Base-by-base conservation (phyloP, 352 stramenopile species). In the Phytophthora gonapodyides region DNA sequence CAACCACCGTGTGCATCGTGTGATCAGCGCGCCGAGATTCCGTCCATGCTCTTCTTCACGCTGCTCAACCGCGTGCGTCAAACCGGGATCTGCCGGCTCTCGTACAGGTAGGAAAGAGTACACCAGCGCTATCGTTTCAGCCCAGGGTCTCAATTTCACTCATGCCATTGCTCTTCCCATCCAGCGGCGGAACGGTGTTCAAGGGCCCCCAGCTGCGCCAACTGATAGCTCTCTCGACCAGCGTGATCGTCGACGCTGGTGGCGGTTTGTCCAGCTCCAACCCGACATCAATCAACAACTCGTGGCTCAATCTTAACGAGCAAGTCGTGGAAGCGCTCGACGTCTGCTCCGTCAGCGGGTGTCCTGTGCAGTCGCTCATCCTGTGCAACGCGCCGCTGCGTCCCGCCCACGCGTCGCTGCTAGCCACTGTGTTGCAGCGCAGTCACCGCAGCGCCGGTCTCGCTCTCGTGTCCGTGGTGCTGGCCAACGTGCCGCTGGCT, bases 21-120 rank as follows among this genome's bases (percentile, higher is more conserved):
- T 52, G 34, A 21, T 7, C 36, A 90, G 83, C 55, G 78, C 34
- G 69, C 79, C 0, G 65, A 87, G 48, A 73, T 93, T 15, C 78
- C 84, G 2, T 86, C 76, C 7, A 70, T 91, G 24, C 58, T 89
- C 10, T 93, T 90, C 55, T 93, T 84, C 54, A 87, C 81, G 17
- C 10, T 93, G 30, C 76, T 93, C 13, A 89, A 87, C 35, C 77
- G 80, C 13, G 80, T 88, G 21, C 84, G 84, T 5, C 71, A 82
- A 56, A 80, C 61, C 9, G 84, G 83, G 5, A 73, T 91, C 21
- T 83, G 84, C 19, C 84, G 91, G 42, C 71, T 91, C 36, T 82
- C 81, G 0, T 72, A 73, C 44, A 82, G 72, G 82, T 87, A 57
- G 3, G 59, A 27, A 27, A 27, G 24, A 27, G 24, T 27, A 27